phyloP scores from a whole-genome alignment of 306 rosid genomes.

The Coriaria nepalensis region DNA sequence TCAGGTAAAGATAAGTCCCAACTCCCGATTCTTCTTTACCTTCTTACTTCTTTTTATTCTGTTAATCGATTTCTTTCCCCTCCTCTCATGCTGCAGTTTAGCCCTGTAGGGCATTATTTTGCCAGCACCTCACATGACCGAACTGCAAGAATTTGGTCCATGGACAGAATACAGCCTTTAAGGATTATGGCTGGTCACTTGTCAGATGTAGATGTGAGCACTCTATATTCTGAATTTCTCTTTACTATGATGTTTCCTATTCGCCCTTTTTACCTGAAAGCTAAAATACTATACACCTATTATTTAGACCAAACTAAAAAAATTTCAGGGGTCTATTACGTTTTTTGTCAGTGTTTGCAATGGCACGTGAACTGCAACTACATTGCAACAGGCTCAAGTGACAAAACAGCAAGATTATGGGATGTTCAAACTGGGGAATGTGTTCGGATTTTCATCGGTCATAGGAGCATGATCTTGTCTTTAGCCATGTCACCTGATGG shows the following conservation, averaged over 20 bases:
- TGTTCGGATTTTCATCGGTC: slow-evolving; percentile 89
- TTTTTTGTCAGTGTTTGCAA: slow-evolving; percentile 58
- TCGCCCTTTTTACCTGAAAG: background rate
- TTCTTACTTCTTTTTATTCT: background rate
- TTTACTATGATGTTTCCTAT: background rate
- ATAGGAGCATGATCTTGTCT: slow-evolving; percentile 82
- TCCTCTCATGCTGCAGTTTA: slow-evolving; percentile 56
- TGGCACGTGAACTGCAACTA: slow-evolving; percentile 99
- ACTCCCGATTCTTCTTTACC: background rate
- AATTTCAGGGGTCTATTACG: too few species aligned
- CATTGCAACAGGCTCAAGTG: slow-evolving; percentile 94
- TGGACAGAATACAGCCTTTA: slow-evolving; percentile 88
- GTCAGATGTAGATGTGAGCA: slow-evolving; percentile 94
- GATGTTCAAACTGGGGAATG: slow-evolving; percentile 95
- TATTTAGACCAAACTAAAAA: too few species aligned
- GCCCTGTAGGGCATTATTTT: slow-evolving; percentile 89
- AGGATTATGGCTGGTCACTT: slow-evolving; percentile 96
- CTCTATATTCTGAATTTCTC: slow-evolving; percentile 6
- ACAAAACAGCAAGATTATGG: slow-evolving; percentile 91
- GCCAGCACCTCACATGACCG: slow-evolving; percentile 96
- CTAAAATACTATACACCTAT: too few species aligned
- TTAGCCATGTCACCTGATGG: slow-evolving; percentile 97
- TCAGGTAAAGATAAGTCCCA: slow-evolving; percentile 36
- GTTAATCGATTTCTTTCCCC: background rate
- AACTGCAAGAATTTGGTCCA: slow-evolving; percentile 93